These are phyloP conservation scores for Yamadazyma nakazawae DNA, from an alignment of 805 yeast genomes.

Conservation along the genomic window DNA sequence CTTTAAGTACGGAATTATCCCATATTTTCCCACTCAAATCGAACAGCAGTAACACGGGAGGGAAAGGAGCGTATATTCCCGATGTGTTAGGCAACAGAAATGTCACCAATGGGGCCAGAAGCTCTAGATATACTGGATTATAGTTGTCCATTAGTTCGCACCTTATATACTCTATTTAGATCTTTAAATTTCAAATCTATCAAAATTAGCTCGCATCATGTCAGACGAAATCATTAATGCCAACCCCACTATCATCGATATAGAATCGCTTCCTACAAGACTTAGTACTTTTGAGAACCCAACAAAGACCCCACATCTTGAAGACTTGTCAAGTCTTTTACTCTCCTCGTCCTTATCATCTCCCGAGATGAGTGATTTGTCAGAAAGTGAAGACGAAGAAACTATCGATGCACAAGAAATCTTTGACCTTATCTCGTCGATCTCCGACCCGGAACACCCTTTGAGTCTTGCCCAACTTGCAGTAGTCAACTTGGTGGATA, in stretches of 20 bases:
- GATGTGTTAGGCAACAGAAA: slow-evolving; percentile 12
- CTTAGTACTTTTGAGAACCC: slow-evolving; percentile 12
- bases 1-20: slow-evolving; percentile 38
- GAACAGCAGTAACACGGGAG: neutral
- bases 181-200: too few relatives aligned
- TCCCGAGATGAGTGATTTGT: slow-evolving; percentile 15
- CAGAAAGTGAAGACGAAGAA: slow-evolving; percentile 43
- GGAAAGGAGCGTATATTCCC: neutral
- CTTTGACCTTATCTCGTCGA: slow-evolving; percentile 77
- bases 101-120: slow-evolving; percentile 33
- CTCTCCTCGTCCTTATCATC: slow-evolving; percentile 21
- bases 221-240: slow-evolving; percentile 58
- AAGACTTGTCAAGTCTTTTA: slow-evolving; percentile 25
- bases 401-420: slow-evolving; percentile 86
- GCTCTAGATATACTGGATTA: slow-evolving; percentile 24
- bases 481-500: slow-evolving; percentile 84
- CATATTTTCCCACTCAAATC: slow-evolving; percentile 23
- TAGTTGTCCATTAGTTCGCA: slow-evolving; percentile 31
- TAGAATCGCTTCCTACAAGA: slow-evolving; percentile 73
- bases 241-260: slow-evolving; percentile 81
- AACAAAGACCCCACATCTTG: neutral
- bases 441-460: slow-evolving; percentile 98
- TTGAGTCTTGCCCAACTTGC: slow-evolving; percentile 90
- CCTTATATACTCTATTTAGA: neutral
- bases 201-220: slow-evolving; percentile 5